Percentiles rank a stretch among this genome's conserved stretches.
These are phyloP conservation scores for Theileria orientalis DNA, from an alignment of 169 alveolate species.

Conservation along the genomic window DNA sequence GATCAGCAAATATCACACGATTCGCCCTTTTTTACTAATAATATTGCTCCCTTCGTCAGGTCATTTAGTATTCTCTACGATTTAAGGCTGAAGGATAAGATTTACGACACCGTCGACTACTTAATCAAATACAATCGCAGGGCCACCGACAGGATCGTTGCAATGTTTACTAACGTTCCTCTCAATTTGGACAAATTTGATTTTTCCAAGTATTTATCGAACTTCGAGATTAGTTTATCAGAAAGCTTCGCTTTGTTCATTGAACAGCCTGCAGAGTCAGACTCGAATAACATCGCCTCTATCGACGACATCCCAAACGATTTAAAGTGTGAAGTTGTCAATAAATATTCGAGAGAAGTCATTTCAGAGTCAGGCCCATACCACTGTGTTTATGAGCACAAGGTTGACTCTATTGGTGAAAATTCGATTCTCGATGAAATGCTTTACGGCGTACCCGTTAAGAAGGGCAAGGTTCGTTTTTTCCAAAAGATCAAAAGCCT, in stretches of 20 bases:
- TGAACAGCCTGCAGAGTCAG: slow-evolving; percentile 17
- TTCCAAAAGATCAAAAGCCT: slow-evolving; percentile 44
- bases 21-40: not conserved
- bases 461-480: slow-evolving; percentile 46
- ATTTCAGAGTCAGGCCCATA: slow-evolving; percentile 63
- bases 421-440: slow-evolving; percentile 7
- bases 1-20: slow-evolving; percentile 13
- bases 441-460: slow-evolving; percentile 30
- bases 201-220: slow-evolving; percentile 20
- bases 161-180: slow-evolving; percentile 51
- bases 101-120: slow-evolving; percentile 40
- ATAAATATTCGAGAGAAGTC: slow-evolving; percentile 30
- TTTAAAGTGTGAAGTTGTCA: slow-evolving; percentile 51
- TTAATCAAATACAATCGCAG: slow-evolving; percentile 3
- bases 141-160: slow-evolving; percentile 52
- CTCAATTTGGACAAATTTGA: slow-evolving; percentile 12
- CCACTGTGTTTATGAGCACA: slow-evolving; percentile 49
- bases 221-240: slow-evolving; percentile 13
- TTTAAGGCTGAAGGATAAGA: slow-evolving; percentile 30
- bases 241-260: slow-evolving; percentile 63
- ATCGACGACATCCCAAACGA: slow-evolving; percentile 17
- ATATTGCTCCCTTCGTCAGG: slow-evolving; percentile 4
- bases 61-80: slow-evolving; percentile 27
- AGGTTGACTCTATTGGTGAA: slow-evolving; percentile 20
- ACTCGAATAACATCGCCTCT: not conserved